Evolutionary conservation across 352 stramenopile species (phyloP).

Genomic region (Globisporangium radiosum): DNA sequence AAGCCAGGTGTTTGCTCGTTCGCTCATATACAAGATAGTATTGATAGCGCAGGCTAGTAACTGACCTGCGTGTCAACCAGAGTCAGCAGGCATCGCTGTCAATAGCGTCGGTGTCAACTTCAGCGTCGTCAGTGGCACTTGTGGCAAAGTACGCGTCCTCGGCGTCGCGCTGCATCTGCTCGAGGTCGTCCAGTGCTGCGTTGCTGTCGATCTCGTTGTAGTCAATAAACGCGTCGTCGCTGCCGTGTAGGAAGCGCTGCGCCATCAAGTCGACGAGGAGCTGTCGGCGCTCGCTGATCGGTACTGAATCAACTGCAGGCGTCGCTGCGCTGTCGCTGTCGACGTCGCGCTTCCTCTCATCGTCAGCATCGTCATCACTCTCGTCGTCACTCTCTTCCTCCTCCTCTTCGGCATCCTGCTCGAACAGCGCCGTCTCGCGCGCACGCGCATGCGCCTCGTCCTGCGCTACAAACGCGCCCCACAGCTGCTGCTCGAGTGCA

Average conservation of each 20-base stretch:
- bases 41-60: too few relatives aligned
- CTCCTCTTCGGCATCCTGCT: constrained; percentile 31
- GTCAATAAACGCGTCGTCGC: constrained; percentile 50
- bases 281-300: constrained; percentile 36
- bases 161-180: constrained; percentile 65
- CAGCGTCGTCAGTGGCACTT: constrained; percentile 5
- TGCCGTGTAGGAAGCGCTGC: constrained; percentile 58
- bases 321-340: constrained; percentile 3
- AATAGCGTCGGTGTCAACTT: not conserved
- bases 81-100: too few relatives aligned
- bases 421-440: constrained; percentile 24
- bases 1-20: too few relatives aligned
- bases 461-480: constrained; percentile 30
- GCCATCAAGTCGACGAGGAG: constrained; percentile 74
- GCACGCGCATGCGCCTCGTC: constrained; percentile 15
- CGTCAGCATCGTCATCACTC: constrained; percentile 23
- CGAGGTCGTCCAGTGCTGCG: constrained; percentile 54
- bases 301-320: not conserved
- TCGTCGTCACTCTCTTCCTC: constrained; percentile 26
- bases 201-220: constrained; percentile 64
- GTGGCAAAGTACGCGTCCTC: constrained; percentile 75
- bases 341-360: constrained; percentile 23
- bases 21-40: too few relatives aligned
- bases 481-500: constrained; percentile 50
- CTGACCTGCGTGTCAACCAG: too few relatives aligned